Evolutionary conservation across 2,329 filamentous ascomycete species (phyloP).

Genomic region (Penicillium vulpinum): DNA sequence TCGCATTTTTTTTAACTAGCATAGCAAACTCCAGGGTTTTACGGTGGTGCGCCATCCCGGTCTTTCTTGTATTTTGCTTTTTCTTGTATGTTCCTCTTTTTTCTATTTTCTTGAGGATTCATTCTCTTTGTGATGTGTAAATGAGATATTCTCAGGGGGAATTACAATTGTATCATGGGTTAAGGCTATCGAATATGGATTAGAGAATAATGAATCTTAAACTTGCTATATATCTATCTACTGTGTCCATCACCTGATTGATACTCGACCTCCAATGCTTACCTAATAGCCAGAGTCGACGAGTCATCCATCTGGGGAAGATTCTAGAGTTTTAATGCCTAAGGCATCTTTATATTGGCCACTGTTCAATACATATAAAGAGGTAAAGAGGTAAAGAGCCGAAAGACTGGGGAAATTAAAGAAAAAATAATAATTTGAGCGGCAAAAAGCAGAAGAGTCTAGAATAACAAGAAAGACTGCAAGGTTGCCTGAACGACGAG

Average conservation of each 20-base stretch:
- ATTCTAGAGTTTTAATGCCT: not conserved
- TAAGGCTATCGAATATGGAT: not conserved
- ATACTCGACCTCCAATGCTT: not conserved
- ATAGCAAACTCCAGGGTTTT: slow-evolving; percentile 40
- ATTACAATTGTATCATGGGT: slow-evolving; percentile 2
- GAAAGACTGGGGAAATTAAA: not conserved
- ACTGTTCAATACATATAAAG: not conserved
- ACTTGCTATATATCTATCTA: not conserved
- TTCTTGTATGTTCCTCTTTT: slow-evolving; percentile 5
- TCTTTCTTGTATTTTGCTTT: slow-evolving; percentile 21
- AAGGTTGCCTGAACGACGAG: slow-evolving; percentile 26
- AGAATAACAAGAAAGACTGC: slow-evolving; percentile 12
- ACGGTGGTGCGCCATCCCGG: slow-evolving; percentile 19
- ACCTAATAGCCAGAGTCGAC: not conserved
- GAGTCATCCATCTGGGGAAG: slow-evolving; percentile 6
- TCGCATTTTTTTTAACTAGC: slow-evolving; percentile 32
- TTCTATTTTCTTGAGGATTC: not conserved
- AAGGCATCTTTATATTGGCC: not conserved
- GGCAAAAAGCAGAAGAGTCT: slow-evolving; percentile 16
- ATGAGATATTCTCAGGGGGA: not conserved
- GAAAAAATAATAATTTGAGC: not conserved
- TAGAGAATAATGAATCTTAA: not conserved
- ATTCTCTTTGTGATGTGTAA: slow-evolving; percentile 3
- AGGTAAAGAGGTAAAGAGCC: not conserved
- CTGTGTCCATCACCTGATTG: not conserved